A percentile compares a stretch with the other conserved stretches of the same genome.
These are phyloP conservation scores for Dictyostelium purpureum DNA, from an alignment of 78 protist genomes.

Conservation along the genomic window DNA sequence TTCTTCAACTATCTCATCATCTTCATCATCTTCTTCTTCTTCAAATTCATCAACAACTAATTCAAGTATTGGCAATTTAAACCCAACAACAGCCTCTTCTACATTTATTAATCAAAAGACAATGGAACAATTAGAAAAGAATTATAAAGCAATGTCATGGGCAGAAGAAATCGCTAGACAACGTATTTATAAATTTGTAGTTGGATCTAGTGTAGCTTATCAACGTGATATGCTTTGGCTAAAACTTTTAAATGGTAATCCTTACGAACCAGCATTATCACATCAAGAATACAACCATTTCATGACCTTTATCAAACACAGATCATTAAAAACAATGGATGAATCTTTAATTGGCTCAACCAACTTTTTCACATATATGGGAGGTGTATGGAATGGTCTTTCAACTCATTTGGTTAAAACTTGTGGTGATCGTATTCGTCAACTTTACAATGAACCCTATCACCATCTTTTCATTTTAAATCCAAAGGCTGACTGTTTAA, in stretches of 20 bases:
- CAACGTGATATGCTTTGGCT: slow-evolving; percentile 68
- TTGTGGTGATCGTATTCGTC: slow-evolving; percentile 77
- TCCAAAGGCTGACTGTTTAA: slow-evolving; percentile 48
- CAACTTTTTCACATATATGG: slow-evolving; percentile 51
- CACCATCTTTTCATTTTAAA: slow-evolving; percentile 61
- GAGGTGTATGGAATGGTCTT: slow-evolving; percentile 62
- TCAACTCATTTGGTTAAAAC: slow-evolving; percentile 32
- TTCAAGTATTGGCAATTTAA: slow-evolving; percentile 2
- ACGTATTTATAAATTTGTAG: slow-evolving; percentile 26
- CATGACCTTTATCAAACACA: slow-evolving; percentile 13
- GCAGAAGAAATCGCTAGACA: slow-evolving; percentile 29
- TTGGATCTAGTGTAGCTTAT: slow-evolving; percentile 22
- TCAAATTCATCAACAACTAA: background rate
- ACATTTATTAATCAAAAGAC: slow-evolving; percentile 16
- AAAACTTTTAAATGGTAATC: slow-evolving; percentile 62
- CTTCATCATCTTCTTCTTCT: background rate
- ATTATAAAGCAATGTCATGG: slow-evolving; percentile 29
- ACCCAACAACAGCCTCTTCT: background rate
- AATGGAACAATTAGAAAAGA: slow-evolving; percentile 32
- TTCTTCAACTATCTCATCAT: too few relatives aligned
- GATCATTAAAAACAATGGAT: slow-evolving; percentile 60
- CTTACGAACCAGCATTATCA: slow-evolving; percentile 65
- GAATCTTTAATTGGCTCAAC: background rate
- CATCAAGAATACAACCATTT: slow-evolving; percentile 49
- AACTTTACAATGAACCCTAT: slow-evolving; percentile 48